Percentiles rank a stretch among this genome's conserved stretches.
Evolutionary conservation across 306 rosid genomes (phyloP).

Genomic region (Adenanthera pavonina): DNA sequence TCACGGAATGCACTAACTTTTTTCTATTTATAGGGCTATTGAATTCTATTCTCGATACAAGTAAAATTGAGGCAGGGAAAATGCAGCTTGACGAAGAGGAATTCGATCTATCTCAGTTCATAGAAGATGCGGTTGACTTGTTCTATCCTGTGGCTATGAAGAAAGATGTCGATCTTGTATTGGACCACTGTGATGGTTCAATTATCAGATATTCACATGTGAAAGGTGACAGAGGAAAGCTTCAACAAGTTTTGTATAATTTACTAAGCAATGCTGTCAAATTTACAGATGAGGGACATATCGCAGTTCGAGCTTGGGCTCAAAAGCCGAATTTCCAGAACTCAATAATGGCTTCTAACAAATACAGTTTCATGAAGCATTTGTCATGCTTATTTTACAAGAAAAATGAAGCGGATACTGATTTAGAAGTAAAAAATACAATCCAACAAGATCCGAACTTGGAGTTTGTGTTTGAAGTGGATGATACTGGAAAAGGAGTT

Average conservation of each 20-base stretch:
- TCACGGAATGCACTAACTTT: not conserved
- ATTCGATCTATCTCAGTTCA: constrained; percentile 62
- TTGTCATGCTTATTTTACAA: constrained; percentile 46
- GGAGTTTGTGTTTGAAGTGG: constrained; percentile 81
- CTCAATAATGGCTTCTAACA: constrained; percentile 43
- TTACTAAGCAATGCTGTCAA: constrained; percentile 85
- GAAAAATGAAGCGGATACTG: constrained; percentile 32
- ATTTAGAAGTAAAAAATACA: constrained; percentile 42
- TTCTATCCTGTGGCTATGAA: constrained; percentile 63
- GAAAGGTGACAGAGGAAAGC: constrained; percentile 80
- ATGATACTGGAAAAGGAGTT: constrained; percentile 90
- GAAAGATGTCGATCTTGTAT: constrained; percentile 73
- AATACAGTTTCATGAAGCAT: constrained; percentile 26
- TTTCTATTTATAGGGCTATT: constrained; percentile 55
- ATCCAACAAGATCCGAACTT: constrained; percentile 45
- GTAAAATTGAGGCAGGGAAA: constrained; percentile 87
- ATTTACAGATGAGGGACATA: constrained; percentile 72
- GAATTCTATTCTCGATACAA: constrained; percentile 81
- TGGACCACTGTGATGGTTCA: constrained; percentile 76
- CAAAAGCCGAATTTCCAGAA: constrained; percentile 54
- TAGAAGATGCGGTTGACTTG: constrained; percentile 77
- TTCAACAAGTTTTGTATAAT: constrained; percentile 74
- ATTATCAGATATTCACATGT: constrained; percentile 50
- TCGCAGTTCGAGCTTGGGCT: constrained; percentile 67
- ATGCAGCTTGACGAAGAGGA: constrained; percentile 82